Conservation (phyloP, 768 basidiomycete genomes). For the Mycena metata region DNA sequence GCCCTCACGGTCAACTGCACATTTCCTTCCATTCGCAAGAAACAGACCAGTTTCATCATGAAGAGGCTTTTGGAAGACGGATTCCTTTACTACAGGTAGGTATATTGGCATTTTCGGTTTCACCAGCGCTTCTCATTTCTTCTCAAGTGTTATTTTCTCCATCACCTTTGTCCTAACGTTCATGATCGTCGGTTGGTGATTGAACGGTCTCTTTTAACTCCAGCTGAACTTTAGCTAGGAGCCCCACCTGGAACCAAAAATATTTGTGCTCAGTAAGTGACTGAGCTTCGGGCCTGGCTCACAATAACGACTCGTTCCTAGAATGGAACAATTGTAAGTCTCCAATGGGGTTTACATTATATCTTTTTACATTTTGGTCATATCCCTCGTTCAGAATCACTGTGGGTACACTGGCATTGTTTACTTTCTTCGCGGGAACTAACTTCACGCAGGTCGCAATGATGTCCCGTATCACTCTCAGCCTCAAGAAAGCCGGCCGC, state of each 20-base stretch:
- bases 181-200: constrained; percentile 42
- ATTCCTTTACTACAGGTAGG: constrained; percentile 46
- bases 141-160: constrained; percentile 43
- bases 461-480: constrained; percentile 63
- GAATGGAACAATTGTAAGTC: constrained; percentile 42
- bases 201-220: background rate
- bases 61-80: constrained; percentile 46
- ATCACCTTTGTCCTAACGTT: constrained; percentile 46
- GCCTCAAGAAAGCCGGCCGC: constrained; percentile 50
- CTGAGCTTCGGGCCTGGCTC: background rate
- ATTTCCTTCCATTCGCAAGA: constrained; percentile 39
- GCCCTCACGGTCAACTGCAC: constrained; percentile 45
- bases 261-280: constrained; percentile 47
- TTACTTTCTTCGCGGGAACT: constrained; percentile 42
- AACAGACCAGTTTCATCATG: constrained; percentile 39
- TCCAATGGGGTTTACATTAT: background rate
- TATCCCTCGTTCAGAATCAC: constrained; percentile 21
- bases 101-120: constrained; percentile 11
- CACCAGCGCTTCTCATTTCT: background rate
- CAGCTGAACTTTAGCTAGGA: background rate
- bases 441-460: constrained; percentile 53
- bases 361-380: background rate
- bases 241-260: constrained; percentile 46
- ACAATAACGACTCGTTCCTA: constrained; percentile 12
- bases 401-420: constrained; percentile 38